Conservation (phyloP, 176 grass and related monocot genomes). For the Microstegium vimineum region DNA sequence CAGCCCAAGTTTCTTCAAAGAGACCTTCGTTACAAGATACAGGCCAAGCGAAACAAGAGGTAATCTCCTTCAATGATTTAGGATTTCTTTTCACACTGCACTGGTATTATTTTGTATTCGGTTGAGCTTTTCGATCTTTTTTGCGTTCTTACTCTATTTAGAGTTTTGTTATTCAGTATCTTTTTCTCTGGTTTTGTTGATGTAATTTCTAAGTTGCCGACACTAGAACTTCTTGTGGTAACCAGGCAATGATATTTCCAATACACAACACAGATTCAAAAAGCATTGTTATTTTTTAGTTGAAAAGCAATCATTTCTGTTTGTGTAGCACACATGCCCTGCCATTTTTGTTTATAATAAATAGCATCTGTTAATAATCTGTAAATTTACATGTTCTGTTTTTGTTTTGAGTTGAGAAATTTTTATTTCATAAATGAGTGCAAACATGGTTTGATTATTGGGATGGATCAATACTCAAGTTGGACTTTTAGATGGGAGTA, state of each 20-base stretch:
- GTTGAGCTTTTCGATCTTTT: background rate
- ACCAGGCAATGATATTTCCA: background rate
- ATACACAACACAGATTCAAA: background rate
- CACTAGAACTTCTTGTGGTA: background rate
- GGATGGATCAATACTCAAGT: background rate
- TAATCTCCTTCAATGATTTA: slow-evolving; percentile 24
- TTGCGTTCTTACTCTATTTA: background rate
- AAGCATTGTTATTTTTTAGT: background rate
- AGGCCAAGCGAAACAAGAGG: slow-evolving; percentile 72
- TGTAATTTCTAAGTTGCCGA: background rate
- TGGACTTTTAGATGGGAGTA: background rate
- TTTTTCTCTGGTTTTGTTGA: background rate
- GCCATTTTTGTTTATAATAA: background rate
- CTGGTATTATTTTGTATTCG: slow-evolving; percentile 4
- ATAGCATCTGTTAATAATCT: background rate
- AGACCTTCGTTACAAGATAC: slow-evolving; percentile 73
- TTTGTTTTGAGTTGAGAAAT: background rate
- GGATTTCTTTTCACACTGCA: background rate
- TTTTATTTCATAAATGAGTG: background rate
- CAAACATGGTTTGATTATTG: background rate
- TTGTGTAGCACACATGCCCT: background rate
- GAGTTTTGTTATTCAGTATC: background rate
- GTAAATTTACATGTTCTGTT: background rate
- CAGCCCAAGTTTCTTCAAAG: slow-evolving; percentile 87
- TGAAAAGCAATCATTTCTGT: background rate